Percentiles rank a stretch among this genome's conserved stretches.
These are phyloP conservation scores for Globisporangium ultimum DNA, from an alignment of 352 stramenopile species.

Conservation along the genomic window DNA sequence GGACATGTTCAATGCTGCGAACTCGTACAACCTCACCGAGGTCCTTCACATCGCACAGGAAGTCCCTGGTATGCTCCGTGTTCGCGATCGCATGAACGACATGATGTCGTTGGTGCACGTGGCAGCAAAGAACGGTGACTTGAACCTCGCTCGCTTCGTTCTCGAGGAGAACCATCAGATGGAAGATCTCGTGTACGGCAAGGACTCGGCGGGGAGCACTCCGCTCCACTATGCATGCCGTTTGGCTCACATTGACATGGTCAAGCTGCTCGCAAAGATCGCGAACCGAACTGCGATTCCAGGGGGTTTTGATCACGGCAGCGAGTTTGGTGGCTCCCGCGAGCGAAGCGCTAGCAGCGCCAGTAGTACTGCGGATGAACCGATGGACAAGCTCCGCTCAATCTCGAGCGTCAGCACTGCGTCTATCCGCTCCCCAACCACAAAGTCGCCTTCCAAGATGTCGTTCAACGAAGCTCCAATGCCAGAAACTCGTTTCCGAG, in stretches of 20 bases:
- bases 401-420: conserved; percentile 42
- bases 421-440: conserved; percentile 55
- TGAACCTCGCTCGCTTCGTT: conserved; percentile 82
- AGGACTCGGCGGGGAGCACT: conserved; percentile 71
- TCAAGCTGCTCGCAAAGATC: conserved; percentile 80
- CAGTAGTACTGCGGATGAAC: conserved; percentile 47
- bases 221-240: conserved; percentile 82
- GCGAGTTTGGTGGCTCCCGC: conserved; percentile 24
- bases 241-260: conserved; percentile 80
- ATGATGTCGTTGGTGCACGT: conserved; percentile 89
- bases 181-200: conserved; percentile 84
- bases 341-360: conserved; percentile 65
- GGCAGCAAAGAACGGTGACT: conserved; percentile 82
- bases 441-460: conserved; percentile 30
- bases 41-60: conserved; percentile 83
- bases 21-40: conserved; percentile 73
- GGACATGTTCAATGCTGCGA: conserved; percentile 74
- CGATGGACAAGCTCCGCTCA: conserved; percentile 57
- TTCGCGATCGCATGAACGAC: conserved; percentile 69
- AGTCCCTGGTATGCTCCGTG: conserved; percentile 72
- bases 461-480: conserved; percentile 5
- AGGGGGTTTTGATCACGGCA: conserved; percentile 38
- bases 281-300: conserved; percentile 79
- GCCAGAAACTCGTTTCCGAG: conserved; percentile 27
- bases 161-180: conserved; percentile 78